Base-by-base conservation (phyloP, 2,329 filamentous ascomycete species). In the Epichloe gansuensis region DNA sequence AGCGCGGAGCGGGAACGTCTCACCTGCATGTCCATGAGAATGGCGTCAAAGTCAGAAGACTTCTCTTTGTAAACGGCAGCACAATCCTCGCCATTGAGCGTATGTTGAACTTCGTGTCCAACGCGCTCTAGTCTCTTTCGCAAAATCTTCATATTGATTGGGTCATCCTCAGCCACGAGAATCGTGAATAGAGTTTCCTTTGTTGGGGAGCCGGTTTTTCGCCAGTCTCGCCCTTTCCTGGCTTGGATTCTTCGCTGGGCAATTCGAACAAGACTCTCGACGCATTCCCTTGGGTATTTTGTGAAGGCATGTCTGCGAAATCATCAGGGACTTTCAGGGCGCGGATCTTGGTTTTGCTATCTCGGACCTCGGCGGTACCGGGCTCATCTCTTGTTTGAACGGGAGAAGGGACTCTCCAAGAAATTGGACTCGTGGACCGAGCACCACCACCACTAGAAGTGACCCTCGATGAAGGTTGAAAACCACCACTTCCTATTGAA, bases 21-120 rank as follows among this genome's bases (percentile, higher is more conserved):
- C 64, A 90, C 88, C 76, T 95, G 88, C 78, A 95, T 89, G 63
- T 95, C 90, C 90, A 95, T 95, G 56, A 95, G 74, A 47, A 95
- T 75, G 5, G 89, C 83, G 64, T 95, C 88, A 61, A 87, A 93
- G 23, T 70, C 69, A 28, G 66, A 66, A 0, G 82, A 73, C 49
- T 75, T 76, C 46, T 88, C 84, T 48, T 75, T 76, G 65, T 87
- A 91, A 4, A 81, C 75, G 48, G 76, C 74, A 5, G 87, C 84
- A 62, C 90, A 95, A 61, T 94, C 88, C 62, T 93, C 86, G 7
- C 90, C 90, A 56, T 95, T 95, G 39, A 86, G 76, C 0, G 88
- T 88, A 57, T 91, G 75, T 38, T 77, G 71, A 0, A 93, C 85
- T 1, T 76, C 68, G 58, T 95, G 87, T 0, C 87, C 86, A 1